Evolutionary conservation across 1,284 basidiomycete genomes (phyloP).

Genomic region (Trichosporon sp.): DNA sequence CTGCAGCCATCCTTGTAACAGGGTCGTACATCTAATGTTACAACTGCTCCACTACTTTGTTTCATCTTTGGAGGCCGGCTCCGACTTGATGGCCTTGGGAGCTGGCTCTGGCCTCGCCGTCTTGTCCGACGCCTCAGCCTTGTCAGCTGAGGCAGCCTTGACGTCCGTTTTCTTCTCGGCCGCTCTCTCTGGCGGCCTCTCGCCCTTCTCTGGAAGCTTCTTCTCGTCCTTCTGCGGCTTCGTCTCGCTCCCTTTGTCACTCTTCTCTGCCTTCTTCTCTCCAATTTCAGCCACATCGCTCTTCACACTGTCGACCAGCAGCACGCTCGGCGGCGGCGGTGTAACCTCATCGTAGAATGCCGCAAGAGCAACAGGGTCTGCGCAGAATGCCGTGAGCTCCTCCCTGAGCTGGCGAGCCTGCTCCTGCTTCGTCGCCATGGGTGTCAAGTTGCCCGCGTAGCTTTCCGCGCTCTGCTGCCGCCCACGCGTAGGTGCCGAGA

Average conservation of each 20-base stretch:
- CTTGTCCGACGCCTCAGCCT: not conserved
- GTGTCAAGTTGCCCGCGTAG: constrained; percentile 20
- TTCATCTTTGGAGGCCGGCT: not conserved
- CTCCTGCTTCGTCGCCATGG: constrained; percentile 32
- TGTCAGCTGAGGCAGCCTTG: not conserved
- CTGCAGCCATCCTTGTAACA: not conserved
- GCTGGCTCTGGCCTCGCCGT: not conserved
- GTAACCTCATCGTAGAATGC: constrained; percentile 69
- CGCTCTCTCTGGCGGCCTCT: constrained; percentile 8
- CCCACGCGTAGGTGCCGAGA: constrained; percentile 35
- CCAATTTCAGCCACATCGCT: not conserved
- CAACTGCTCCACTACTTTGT: not conserved
- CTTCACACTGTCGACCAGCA: not conserved
- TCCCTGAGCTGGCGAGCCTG: constrained; percentile 48
- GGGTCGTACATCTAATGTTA: not conserved
- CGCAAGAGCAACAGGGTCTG: constrained; percentile 54
- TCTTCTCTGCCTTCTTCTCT: not conserved
- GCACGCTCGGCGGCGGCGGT: constrained; percentile 34
- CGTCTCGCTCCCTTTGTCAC: not conserved
- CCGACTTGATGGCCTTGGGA: not conserved
- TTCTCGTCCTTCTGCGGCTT: constrained; percentile 8
- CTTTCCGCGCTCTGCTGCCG: constrained; percentile 13
- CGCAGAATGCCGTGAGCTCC: constrained; percentile 62
- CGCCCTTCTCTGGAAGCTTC: not conserved
- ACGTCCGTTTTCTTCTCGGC: not conserved